phyloP scores from a whole-genome alignment of 805 yeast genomes.

The Blastobotrys peoriensis region DNA sequence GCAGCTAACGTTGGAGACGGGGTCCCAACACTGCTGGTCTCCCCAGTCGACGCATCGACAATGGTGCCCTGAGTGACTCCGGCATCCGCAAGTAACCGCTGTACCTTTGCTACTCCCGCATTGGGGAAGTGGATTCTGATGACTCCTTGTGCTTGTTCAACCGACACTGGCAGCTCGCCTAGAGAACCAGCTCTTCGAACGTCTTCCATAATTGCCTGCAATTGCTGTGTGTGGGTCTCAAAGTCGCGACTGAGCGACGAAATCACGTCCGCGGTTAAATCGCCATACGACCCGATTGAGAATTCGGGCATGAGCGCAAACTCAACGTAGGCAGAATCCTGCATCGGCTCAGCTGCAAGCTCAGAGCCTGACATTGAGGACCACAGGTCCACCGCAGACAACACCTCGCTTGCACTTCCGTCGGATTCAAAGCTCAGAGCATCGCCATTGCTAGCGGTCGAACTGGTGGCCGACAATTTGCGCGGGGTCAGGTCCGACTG shows the following conservation, averaged over 20 bases:
- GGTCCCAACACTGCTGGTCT: slow-evolving; percentile 3
- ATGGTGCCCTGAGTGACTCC: slow-evolving; percentile 56
- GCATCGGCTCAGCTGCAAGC: background rate
- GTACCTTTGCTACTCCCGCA: slow-evolving; percentile 54
- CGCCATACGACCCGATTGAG: slow-evolving; percentile 36
- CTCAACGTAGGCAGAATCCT: slow-evolving; percentile 41
- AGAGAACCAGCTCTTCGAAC: slow-evolving; percentile 40
- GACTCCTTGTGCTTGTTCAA: slow-evolving; percentile 33
- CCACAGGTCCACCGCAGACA: too few relatives aligned
- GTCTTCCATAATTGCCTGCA: slow-evolving; percentile 39
- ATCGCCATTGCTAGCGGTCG: too few relatives aligned
- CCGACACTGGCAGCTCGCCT: slow-evolving; percentile 60
- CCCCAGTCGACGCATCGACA: slow-evolving; percentile 14
- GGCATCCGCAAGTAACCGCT: slow-evolving; percentile 49
- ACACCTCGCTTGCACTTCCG: too few relatives aligned
- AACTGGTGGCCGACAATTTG: too few relatives aligned
- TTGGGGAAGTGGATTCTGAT: slow-evolving; percentile 67
- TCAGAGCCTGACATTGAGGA: background rate
- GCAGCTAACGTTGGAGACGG: slow-evolving; percentile 1
- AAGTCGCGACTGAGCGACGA: slow-evolving; percentile 35
- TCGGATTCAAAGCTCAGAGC: too few relatives aligned
- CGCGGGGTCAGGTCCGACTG: too few relatives aligned
- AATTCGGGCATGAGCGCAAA: slow-evolving; percentile 43
- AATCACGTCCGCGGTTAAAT: slow-evolving; percentile 41
- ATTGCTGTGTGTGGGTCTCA: slow-evolving; percentile 22